A percentile compares a stretch with the other conserved stretches of the same genome.
These are phyloP conservation scores for Dacryopinax primogenitus DNA, from an alignment of 768 basidiomycete species.

Conservation along the genomic window DNA sequence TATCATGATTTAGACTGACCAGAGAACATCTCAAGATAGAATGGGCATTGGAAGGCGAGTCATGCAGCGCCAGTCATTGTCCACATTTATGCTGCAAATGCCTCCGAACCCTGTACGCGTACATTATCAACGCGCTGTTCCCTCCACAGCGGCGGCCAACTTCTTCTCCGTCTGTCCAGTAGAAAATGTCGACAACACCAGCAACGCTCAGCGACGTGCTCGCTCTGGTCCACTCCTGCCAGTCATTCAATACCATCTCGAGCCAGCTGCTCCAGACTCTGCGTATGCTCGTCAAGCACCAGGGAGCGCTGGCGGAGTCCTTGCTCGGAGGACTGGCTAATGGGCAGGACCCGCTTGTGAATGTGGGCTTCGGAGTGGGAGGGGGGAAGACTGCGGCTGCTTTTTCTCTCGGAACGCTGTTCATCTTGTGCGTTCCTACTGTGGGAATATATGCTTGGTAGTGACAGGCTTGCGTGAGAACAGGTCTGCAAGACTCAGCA, in stretches of 20 bases:
- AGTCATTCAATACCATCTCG: background rate
- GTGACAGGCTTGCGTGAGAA: background rate
- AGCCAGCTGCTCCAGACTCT: background rate
- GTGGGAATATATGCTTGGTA: conserved; percentile 10
- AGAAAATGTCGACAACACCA: background rate
- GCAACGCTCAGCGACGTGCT: background rate
- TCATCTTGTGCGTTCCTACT: background rate
- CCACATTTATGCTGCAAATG: background rate
- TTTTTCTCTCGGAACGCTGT: background rate
- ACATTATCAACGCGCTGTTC: background rate
- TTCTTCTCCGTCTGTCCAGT: background rate
- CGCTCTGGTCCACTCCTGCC: background rate
- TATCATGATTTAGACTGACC: no score
- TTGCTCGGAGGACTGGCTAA: background rate
- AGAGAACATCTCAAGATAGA: background rate
- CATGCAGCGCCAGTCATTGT: no score
- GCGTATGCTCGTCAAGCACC: background rate
- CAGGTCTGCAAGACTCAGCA: conserved; percentile 49
- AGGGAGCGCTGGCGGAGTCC: background rate
- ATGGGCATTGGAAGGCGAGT: no score
- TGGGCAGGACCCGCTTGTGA: background rate
- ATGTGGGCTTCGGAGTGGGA: background rate
- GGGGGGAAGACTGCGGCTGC: background rate
- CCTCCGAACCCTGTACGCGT: conserved; percentile 8
- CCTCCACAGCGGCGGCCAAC: background rate